Base-by-base conservation (phyloP, 116 monocot species). In the Zostera marina region DNA sequence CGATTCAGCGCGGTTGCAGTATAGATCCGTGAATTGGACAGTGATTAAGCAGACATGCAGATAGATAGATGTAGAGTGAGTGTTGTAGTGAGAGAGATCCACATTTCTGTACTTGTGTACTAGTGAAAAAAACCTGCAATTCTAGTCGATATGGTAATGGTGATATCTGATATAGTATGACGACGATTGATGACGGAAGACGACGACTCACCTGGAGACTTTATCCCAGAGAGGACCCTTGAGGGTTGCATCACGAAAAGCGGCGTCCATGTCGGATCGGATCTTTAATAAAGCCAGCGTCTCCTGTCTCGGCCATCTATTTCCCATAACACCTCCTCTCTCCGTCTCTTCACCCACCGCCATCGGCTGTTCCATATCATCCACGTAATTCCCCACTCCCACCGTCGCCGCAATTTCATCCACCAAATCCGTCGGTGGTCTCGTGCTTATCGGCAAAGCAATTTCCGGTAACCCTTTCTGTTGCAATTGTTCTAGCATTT, bases 181-280 rank as follows among this genome's bases (percentile, higher is more conserved):
- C 32, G 32, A 32, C 5, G 32, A 32, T 32, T 32, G 32, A 32
- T 32, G 32, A 32, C 32, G 32, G 32, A 32, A 32, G 32, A 32
- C 32, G 32, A 32, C 32, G 32, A 11, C 40, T 70, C 66, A 83
- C 87, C 92, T 93, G 54, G 87, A 83, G 54, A 93, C 92, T 13
- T 93, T 81, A 24, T 93, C 92, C 92, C 92, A 93, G 11, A 93
- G 74, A 54, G 87, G 87, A 45, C 81, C 83, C 46, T 93, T 93
- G 44, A 87, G 83, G 43, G 87, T 87, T 49, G 87, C 81, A 58
- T 87, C 87, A 10, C 81, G 75, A 74, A 93, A 93, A 65, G 65
- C 66, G 54, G 87, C 70, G 72, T 93, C 92, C 92, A 93, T 87
- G 58, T 93, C 92, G 15, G 87, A 87, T 21, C 92, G 87, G 71